Evolutionary conservation across 1,284 basidiomycete species (phyloP), one percentile per base, ranked within the genome.

Genomic region (Rhodotorula sp.): DNA sequence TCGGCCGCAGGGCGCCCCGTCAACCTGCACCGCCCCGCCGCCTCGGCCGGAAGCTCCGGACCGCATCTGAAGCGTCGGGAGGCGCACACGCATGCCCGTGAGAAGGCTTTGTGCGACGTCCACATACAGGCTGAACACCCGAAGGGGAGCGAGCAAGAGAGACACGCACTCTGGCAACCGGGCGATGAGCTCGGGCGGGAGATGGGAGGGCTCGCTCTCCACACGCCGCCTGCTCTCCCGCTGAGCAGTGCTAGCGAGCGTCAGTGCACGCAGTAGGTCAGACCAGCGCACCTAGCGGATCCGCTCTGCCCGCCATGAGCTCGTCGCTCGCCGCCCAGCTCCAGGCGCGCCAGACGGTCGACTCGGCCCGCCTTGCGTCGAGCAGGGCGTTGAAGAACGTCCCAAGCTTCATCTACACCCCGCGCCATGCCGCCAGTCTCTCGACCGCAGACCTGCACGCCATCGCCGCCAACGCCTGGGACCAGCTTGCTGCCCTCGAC

Each of bases 381-480:
- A 85, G 86, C 67, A 87, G 87, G 80, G 83, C 79, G 86, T 87
- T 82, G 80, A 86, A 48, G 82, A 84, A 15, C 85, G 88, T 79
- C 89, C 76, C 80, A 87, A 87, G 86, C 0, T 99, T 97, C 84
- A 88, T 99, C 64, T 99, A 97, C 82, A 88, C 90, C 36, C 86
- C 89, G 36, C 85, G 86, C 68, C 90, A 93, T 70, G 92, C 93
- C 22, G 87, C 90, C 72, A 84, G 88, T 51, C 89, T 96, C 80
- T 93, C 96, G 81, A 85, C 95, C 70, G 91, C 94, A 80, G 88
- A 94, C 25, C 88, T 99, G 59, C 88, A 91, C 78, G 88, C 91
- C 0, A 86, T 99, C 25, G 94, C 87, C 21, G 83, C 87, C 70
- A 94, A 91, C 80, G 94, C 91, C 22, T 86, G 94, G 74, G 85